phyloP scores from a whole-genome alignment of 2,329 filamentous ascomycete species.

The Colletotrichum scovillei region DNA sequence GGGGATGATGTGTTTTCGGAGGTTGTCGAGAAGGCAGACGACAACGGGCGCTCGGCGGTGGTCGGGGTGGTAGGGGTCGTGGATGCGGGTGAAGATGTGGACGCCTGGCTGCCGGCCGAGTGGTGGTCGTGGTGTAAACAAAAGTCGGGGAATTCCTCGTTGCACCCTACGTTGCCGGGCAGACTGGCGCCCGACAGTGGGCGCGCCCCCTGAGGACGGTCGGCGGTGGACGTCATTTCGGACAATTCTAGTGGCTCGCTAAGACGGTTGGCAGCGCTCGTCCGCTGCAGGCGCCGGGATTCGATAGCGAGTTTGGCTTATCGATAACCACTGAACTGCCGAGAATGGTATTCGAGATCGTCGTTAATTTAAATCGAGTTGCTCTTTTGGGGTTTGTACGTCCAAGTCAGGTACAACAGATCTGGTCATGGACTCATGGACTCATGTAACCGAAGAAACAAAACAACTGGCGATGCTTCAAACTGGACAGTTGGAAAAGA shows the following conservation, averaged over 20 bases:
- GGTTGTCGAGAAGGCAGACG: too few relatives aligned
- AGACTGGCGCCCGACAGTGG: constrained; percentile 37
- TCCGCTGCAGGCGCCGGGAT: constrained; percentile 36
- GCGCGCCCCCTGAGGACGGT: constrained; percentile 32
- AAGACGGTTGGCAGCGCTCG: constrained; percentile 29
- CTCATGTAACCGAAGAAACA: background rate
- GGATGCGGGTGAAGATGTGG: constrained; percentile 41
- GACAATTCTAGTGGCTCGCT: constrained; percentile 34
- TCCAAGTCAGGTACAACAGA: background rate
- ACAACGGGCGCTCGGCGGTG: constrained; percentile 39
- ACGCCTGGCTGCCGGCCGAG: constrained; percentile 36
- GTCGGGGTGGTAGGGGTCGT: constrained; percentile 41
- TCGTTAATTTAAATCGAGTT: background rate
- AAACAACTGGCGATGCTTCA: background rate
- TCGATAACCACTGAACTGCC: constrained; percentile 33
- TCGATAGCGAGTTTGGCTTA: constrained; percentile 18
- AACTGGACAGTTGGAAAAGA: background rate
- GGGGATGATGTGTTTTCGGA: constrained; percentile 37
- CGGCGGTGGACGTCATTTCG: constrained; percentile 34
- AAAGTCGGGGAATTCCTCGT: constrained; percentile 53
- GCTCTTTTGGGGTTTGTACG: background rate
- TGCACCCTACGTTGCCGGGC: constrained; percentile 51
- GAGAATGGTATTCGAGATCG: background rate
- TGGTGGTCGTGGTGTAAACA: constrained; percentile 51
- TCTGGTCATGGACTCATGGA: background rate